Base-by-base conservation (phyloP, 257 asterid species). In the Solanum clarkiae region DNA sequence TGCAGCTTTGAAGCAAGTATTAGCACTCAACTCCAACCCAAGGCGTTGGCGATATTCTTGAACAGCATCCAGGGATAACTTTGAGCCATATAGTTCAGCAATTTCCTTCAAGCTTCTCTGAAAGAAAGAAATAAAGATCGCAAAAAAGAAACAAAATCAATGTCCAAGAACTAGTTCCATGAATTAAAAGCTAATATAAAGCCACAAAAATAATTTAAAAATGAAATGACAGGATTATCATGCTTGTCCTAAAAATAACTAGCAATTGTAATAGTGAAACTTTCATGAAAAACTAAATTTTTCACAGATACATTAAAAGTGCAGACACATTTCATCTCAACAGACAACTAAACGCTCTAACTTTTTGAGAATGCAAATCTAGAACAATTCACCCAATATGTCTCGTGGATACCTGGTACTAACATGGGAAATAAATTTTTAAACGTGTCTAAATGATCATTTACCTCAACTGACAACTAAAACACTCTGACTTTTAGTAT, bases 71-170 rank as follows among this genome's bases (percentile, higher is more conserved):
- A 95, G 88, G 49, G 98, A 90, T 80, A 86, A 10, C 54, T 90
- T 90, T 42, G 91, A 87, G 68, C 95, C 98, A 89, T 95, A 96
- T 10, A 96, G 91, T 86, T 89, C 88, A 17, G 97, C 89, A 69
- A 95, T 89, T 88, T 96, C 98, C 90, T 86, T 94, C 91, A 95
- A 86, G 90, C 97, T 96, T 90, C 98, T 92, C 99, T 96, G 74
- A 20, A 69, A n/a, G 53, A 86, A 82, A 36, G 36, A 32, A 32
- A 68, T 2, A 15, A 68, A 16, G 51, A 69, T 69, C 44, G 15
- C 51, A 69, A 36, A 68, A 68, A 3, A 15, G 47, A 68, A 14
- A 68, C 40, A 17, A 36, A 69, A 69, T 36, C 51, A 69, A 36
- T 36, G 77, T 68, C 77, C 36, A 36, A 69, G 51, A 68, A 36